phyloP scores from a whole-genome alignment of 768 basidiomycete species.

The Hericium alpestre region DNA sequence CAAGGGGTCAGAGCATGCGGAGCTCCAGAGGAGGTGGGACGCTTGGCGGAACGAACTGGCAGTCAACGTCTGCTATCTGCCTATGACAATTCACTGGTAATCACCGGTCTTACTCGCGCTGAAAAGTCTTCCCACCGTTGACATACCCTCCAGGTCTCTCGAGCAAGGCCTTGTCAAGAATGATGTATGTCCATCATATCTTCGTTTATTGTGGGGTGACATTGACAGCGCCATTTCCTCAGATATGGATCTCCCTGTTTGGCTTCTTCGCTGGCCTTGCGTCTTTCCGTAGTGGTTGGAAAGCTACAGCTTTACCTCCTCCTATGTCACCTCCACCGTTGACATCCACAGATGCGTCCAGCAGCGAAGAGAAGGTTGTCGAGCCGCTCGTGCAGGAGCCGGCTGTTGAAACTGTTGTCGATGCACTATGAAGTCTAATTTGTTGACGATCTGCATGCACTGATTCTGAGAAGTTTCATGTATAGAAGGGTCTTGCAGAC shows the following conservation, averaged over 20 bases:
- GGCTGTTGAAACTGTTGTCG: not conserved
- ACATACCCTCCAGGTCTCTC: conserved; percentile 5
- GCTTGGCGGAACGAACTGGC: conserved; percentile 63
- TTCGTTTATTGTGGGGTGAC: not conserved
- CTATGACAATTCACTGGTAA: conserved; percentile 77
- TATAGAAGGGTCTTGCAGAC: no score
- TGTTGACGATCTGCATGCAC: no score
- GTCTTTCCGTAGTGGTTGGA: not conserved
- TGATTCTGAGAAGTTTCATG: no score
- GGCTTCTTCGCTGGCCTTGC: not conserved
- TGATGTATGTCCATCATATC: conserved; percentile 2
- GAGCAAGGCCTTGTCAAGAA: conserved; percentile 11
- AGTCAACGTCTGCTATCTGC: conserved; percentile 68
- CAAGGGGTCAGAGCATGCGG: conserved; percentile 45
- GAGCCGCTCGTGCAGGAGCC: not conserved
- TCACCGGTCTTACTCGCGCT: conserved; percentile 7
- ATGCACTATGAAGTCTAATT: no score
- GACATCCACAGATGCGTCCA: not conserved
- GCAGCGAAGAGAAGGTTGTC: not conserved
- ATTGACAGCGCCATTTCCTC: not conserved
- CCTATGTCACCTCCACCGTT: not conserved
- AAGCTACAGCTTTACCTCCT: not conserved
- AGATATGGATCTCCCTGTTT: not conserved
- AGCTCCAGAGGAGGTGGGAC: conserved; percentile 50
- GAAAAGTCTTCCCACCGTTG: not conserved